phyloP scores from a whole-genome alignment of 2,329 filamentous ascomycete species.

The Fusarium begoniae region DNA sequence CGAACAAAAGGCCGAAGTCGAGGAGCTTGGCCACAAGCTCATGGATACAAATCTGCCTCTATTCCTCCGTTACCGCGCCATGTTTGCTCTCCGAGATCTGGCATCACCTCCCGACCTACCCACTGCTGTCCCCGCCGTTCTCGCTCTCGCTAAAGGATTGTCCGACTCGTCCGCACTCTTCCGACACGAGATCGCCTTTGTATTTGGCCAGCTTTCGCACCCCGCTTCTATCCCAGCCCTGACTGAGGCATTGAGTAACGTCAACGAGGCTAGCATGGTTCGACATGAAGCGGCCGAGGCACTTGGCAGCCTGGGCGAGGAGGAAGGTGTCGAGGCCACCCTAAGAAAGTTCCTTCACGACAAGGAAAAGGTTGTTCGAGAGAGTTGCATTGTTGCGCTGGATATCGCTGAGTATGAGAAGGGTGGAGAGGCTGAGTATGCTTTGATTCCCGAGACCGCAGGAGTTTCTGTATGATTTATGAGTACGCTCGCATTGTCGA shows the following conservation, averaged over 20 bases:
- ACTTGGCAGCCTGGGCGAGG: constrained; percentile 90
- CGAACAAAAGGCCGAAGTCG: constrained; percentile 76
- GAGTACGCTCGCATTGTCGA: constrained; percentile 24
- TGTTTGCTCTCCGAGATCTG: constrained; percentile 96
- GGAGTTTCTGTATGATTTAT: constrained; percentile 52
- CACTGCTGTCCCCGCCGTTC: constrained; percentile 86
- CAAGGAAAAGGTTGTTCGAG: constrained; percentile 89
- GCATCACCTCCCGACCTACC: constrained; percentile 91
- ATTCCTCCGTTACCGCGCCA: constrained; percentile 94
- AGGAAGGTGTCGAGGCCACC: constrained; percentile 89
- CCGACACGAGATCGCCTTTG: constrained; percentile 97
- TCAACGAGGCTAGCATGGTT: constrained; percentile 92
- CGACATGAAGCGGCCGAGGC: constrained; percentile 97
- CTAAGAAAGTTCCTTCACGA: constrained; percentile 87
- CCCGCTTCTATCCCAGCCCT: constrained; percentile 96
- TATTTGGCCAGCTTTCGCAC: constrained; percentile 95
- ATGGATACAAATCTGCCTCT: constrained; percentile 82
- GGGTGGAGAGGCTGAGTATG: constrained; percentile 88
- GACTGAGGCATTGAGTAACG: constrained; percentile 78
- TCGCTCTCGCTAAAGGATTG: constrained; percentile 86
- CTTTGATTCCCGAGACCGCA: constrained; percentile 77
- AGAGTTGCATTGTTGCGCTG: constrained; percentile 93
- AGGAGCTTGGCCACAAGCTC: constrained; percentile 77
- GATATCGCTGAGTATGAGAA: constrained; percentile 99
- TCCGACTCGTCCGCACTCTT: constrained; percentile 89